phyloP scores from a whole-genome alignment of 1,139 yeast genomes.

The Diutina sp. region DNA sequence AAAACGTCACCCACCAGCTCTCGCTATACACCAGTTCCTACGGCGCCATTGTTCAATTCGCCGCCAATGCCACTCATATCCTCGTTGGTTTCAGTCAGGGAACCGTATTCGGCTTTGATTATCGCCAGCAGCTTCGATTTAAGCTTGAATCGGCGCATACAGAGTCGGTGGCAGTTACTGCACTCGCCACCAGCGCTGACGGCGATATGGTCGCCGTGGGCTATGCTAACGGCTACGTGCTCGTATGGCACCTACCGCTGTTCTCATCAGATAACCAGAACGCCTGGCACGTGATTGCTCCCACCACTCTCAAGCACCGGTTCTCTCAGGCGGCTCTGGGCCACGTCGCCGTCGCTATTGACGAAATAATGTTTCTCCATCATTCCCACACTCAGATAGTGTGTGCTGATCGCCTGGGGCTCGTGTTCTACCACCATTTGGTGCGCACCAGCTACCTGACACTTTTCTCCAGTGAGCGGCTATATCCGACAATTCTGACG shows the following conservation, averaged over 20 bases:
- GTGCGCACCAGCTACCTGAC: constrained; percentile 29
- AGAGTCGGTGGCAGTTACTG: constrained; percentile 9
- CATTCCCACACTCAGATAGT: constrained; percentile 44
- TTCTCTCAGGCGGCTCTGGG: constrained; percentile 28
- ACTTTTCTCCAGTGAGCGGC: background rate
- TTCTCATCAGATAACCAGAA: background rate
- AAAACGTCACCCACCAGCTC: background rate
- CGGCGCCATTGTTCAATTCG: constrained; percentile 10
- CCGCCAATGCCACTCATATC: constrained; percentile 35
- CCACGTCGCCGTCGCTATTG: constrained; percentile 34
- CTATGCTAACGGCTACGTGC: constrained; percentile 15
- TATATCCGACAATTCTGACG: constrained; percentile 17
- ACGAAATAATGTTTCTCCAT: constrained; percentile 35
- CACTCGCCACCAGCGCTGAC: constrained; percentile 21
- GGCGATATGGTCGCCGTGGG: constrained; percentile 23
- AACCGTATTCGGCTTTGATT: constrained; percentile 46
- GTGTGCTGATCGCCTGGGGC: constrained; percentile 48
- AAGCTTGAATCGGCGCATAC: constrained; percentile 19
- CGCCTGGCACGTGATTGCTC: constrained; percentile 16
- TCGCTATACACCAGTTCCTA: background rate
- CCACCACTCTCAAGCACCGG: constrained; percentile 16
- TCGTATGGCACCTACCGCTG: constrained; percentile 16
- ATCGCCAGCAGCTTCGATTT: constrained; percentile 38
- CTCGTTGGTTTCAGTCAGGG: constrained; percentile 57
- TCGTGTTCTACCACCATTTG: constrained; percentile 45